Base-by-base conservation (phyloP, 495 filamentous ascomycete genomes). In the Penicillium pulvis region DNA sequence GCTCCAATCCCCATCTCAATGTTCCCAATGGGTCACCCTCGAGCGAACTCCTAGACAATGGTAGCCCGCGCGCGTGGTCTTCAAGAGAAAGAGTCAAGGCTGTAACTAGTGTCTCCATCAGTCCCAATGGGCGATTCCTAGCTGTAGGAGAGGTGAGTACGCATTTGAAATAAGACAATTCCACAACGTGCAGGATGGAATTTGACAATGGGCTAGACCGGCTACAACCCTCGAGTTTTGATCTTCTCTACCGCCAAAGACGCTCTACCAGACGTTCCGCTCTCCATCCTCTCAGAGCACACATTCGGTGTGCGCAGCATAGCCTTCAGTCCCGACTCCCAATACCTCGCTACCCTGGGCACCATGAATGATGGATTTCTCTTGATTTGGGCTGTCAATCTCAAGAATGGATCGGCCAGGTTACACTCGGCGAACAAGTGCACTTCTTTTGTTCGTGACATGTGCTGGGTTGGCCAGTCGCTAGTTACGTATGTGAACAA, bases 341-440 rank as follows among this genome's bases (percentile, higher is more conserved):
- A 85, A 63, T 96, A 90, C 72, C 79, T 98, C 17, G 93, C 95
- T 4, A 93, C 90, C 7, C 81, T 98, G 28, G 94, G 94, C 26
- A 85, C 88, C 19, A 80, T 87, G 35, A 94, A 96, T 72, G 94
- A 98, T 71, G 94, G 94, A 9, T 98, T 96, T 68, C 81, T 98
- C 26, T 93, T 94, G 61, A 81, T 98, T 43, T 98, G 94, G 92
- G 82, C 83, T 42, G 84, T 98, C 59, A 91, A 93, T 60, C 69
- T 87, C 24, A 87, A 87, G 47, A 94, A 83, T n/a, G 94, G 93
- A 8, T 80, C 86, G n/a, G 89, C 91, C 20, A 91, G 80, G 66
- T 76, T 98, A 42, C 90, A 95, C 70, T 91, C 92, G 33, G 93
- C 90, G 66, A 97, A 97, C 68, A 93, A 94, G 70, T 98, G 94